Evolutionary conservation across 2,329 filamentous ascomycete genomes (phyloP).

Genomic region (Aspergillus oerlinghausenensis): DNA sequence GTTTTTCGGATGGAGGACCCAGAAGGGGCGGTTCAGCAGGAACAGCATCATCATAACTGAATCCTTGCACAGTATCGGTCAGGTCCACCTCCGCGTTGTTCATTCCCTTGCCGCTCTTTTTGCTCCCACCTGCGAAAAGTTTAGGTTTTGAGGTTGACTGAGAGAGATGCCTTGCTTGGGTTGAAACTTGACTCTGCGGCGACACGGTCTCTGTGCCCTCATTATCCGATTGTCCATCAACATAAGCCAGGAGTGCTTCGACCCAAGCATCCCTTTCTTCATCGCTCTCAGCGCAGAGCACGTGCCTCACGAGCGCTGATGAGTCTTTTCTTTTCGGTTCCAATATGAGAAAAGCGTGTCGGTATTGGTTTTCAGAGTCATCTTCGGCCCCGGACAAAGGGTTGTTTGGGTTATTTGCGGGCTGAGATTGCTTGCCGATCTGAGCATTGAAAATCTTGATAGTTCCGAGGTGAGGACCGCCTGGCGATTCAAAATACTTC

Average conservation of each 20-base stretch:
- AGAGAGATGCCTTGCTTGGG: constrained; percentile 15
- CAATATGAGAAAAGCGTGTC: constrained; percentile 89
- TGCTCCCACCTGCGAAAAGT: constrained; percentile 20
- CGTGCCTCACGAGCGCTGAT: constrained; percentile 79
- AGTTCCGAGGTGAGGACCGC: constrained; percentile 83
- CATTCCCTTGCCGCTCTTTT: constrained; percentile 29
- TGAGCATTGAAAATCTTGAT: constrained; percentile 89
- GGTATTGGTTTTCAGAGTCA: constrained; percentile 87
- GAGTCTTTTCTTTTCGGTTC: constrained; percentile 97
- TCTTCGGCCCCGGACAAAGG: constrained; percentile 62
- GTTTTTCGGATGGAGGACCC: constrained; percentile 37
- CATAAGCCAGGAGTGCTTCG: constrained; percentile 80
- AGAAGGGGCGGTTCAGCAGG: constrained; percentile 55
- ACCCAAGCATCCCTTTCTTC: constrained; percentile 92
- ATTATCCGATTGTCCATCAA: constrained; percentile 52
- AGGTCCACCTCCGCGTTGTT: constrained; percentile 38
- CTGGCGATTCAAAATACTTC: constrained; percentile 87
- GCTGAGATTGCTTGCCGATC: constrained; percentile 84
- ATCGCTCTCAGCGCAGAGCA: constrained; percentile 93
- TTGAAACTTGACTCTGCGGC: constrained; percentile 16
- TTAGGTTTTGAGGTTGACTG: constrained; percentile 22
- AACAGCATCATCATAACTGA: constrained; percentile 55
- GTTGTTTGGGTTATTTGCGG: constrained; percentile 50
- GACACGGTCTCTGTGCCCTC: constrained; percentile 21
- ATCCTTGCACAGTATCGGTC: constrained; percentile 38